Conservation (phyloP, 2,329 filamentous ascomycete species). For the Cladosporium sp. region DNA sequence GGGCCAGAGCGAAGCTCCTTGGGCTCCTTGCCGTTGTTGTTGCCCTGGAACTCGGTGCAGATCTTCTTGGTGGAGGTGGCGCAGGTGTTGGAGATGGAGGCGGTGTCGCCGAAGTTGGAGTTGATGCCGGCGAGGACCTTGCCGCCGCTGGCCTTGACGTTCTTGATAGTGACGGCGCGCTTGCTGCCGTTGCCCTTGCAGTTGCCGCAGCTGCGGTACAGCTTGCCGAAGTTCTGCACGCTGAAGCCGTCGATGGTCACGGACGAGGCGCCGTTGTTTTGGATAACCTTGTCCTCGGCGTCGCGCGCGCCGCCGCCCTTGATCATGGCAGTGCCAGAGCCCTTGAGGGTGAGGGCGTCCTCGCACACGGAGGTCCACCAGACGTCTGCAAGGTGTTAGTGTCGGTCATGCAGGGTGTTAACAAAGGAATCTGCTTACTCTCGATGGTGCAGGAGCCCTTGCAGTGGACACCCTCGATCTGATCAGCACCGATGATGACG, state of each 20-base stretch:
- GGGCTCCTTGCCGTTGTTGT: slow-evolving; percentile 8
- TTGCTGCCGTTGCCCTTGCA: slow-evolving; percentile 11
- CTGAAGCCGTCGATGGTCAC: slow-evolving; percentile 12
- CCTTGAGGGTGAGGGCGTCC: slow-evolving; percentile 30
- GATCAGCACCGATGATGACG: slow-evolving; percentile 48
- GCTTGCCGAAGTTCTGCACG: slow-evolving; percentile 7
- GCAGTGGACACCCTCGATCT: slow-evolving; percentile 49
- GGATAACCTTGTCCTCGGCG: slow-evolving; percentile 12
- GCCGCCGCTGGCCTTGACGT: slow-evolving; percentile 8
- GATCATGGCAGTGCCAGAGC: slow-evolving; percentile 19
- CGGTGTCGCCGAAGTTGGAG: slow-evolving; percentile 10
- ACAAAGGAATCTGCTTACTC: background rate
- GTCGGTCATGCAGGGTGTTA: background rate
- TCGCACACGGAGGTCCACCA: slow-evolving; percentile 40
- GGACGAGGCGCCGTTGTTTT: slow-evolving; percentile 17
- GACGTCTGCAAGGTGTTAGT: slow-evolving; percentile 35
- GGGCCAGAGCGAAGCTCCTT: slow-evolving; percentile 6
- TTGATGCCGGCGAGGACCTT: slow-evolving; percentile 11
- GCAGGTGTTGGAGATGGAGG: slow-evolving; percentile 11
- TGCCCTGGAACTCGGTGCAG: slow-evolving; percentile 8
- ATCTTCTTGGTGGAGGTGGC: slow-evolving; percentile 9
- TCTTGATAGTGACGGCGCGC: slow-evolving; percentile 11
- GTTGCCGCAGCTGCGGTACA: slow-evolving; percentile 9
- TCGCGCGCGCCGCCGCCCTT: slow-evolving; percentile 29
- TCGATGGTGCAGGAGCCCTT: slow-evolving; percentile 32